Evolutionary conservation across 345 rosid species (phyloP).

Genomic region (Brassica cretica): DNA sequence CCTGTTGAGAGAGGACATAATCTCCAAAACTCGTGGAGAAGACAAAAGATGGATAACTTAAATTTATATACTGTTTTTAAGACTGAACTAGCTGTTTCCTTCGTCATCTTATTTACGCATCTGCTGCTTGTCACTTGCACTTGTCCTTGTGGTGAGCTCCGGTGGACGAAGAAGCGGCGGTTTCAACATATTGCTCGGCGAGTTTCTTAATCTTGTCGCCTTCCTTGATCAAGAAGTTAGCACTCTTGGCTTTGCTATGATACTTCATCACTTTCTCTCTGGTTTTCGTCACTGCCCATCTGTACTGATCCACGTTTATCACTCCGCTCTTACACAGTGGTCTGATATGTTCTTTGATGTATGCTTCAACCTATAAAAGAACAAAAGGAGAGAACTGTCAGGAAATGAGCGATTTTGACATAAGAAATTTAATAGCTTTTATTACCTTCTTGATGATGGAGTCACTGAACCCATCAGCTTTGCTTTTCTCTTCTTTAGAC

Average conservation of each 20-base stretch:
- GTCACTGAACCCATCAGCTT: slow-evolving; percentile 35
- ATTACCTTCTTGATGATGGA: slow-evolving; percentile 70
- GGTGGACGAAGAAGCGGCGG: slow-evolving; percentile 45
- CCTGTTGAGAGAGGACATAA: slow-evolving; percentile 13
- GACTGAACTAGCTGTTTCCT: slow-evolving; percentile 22
- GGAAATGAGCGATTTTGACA: background rate
- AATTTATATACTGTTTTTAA: slow-evolving; percentile 24
- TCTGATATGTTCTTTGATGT: slow-evolving; percentile 94
- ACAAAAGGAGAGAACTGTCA: background rate
- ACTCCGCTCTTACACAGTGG: slow-evolving; percentile 92
- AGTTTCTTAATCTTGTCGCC: slow-evolving; percentile 98
- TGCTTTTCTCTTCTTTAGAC: slow-evolving; percentile 46
- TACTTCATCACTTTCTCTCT: slow-evolving; percentile 90
- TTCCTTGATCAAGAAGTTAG: slow-evolving; percentile 88
- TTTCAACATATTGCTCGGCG: slow-evolving; percentile 86
- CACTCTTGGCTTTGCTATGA: slow-evolving; percentile 79
- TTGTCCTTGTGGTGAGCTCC: slow-evolving; percentile 55
- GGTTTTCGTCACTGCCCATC: slow-evolving; percentile 88
- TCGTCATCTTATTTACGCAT: slow-evolving; percentile 30
- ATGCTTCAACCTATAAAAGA: slow-evolving; percentile 72
- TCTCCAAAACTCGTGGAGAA: slow-evolving; percentile 28
- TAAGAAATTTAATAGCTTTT: background rate
- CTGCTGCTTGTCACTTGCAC: background rate
- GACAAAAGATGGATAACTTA: slow-evolving; percentile 2
- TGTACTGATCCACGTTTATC: slow-evolving; percentile 74